Percentiles rank a stretch among this genome's conserved stretches.
Conservation (phyloP, 2,329 filamentous ascomycete genomes). For the Penicillium sp. region DNA sequence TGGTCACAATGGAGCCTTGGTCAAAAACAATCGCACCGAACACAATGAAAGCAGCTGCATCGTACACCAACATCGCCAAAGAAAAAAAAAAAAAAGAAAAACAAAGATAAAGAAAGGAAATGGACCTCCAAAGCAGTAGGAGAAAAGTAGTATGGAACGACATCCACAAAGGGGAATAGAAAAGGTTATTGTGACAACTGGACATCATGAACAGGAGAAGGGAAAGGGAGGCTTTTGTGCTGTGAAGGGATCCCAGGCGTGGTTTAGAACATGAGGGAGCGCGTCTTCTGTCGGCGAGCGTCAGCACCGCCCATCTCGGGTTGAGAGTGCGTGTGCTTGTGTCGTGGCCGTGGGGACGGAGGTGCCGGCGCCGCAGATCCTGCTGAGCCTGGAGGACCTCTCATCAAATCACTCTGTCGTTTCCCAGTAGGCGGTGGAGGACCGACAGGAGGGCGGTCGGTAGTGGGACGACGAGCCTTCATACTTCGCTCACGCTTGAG, state of each 20-base stretch:
- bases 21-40: conserved; percentile 6
- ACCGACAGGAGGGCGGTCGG: conserved; percentile 21
- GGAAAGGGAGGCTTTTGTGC: conserved; percentile 14
- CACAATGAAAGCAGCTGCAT: conserved; percentile 11
- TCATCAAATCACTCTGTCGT: conserved; percentile 20
- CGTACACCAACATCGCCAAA: conserved; percentile 21
- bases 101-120: conserved; percentile 3
- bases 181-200: conserved; percentile 23
- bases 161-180: conserved; percentile 16
- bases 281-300: conserved; percentile 39
- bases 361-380: conserved; percentile 29
- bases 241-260: conserved; percentile 3
- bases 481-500: conserved; percentile 46
- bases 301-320: conserved; percentile 36
- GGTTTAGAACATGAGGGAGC: conserved; percentile 40
- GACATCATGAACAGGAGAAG: conserved; percentile 25
- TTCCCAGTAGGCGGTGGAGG: conserved; percentile 24
- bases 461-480: conserved; percentile 30
- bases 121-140: conserved; percentile 8
- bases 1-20: conserved; percentile 11
- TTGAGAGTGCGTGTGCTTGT: conserved; percentile 41
- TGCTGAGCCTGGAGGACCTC: conserved; percentile 20
- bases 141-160: conserved; percentile 7
- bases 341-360: conserved; percentile 31
- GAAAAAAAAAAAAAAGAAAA: conserved; percentile 3